Percentiles rank a stretch among this genome's conserved stretches.
These are phyloP conservation scores for Zoysia japonica DNA, from an alignment of 176 grass and related monocot genomes.

Conservation along the genomic window DNA sequence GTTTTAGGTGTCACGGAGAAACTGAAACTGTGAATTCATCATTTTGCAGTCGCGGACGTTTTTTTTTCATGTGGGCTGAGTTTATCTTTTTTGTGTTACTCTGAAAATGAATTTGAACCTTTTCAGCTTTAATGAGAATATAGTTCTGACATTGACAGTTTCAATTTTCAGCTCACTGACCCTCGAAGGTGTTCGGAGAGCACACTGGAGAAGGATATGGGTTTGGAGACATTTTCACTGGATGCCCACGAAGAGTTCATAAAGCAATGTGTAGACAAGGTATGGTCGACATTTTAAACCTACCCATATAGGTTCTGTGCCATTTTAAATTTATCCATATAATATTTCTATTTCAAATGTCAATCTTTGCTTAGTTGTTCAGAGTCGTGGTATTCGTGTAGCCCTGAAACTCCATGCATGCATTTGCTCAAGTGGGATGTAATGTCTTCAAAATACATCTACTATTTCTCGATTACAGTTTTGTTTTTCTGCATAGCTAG, in stretches of 20 bases:
- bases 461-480: not conserved
- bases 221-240: conserved; percentile 69
- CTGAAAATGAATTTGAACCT: not conserved
- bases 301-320: not conserved
- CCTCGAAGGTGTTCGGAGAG: conserved; percentile 89
- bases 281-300: conserved; percentile 26
- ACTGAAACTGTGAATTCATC: not conserved
- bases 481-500: conserved; percentile 5
- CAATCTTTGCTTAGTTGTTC: conserved; percentile 15
- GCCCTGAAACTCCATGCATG: conserved; percentile 14
- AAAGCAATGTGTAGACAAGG: conserved; percentile 86
- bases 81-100: not conserved
- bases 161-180: conserved; percentile 72
- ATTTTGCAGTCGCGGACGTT: not conserved
- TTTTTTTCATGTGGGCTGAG: not conserved
- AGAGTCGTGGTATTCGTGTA: not conserved
- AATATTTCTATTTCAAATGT: conserved; percentile 15
- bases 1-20: conserved; percentile 15
- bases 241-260: conserved; percentile 86
- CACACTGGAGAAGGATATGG: conserved; percentile 72
- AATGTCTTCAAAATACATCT: conserved; percentile 4
- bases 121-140: conserved; percentile 1
- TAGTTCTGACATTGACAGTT: conserved; percentile 1
- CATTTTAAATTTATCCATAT: not conserved
- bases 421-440: conserved; percentile 1